Evolutionary conservation across 1,284 basidiomycete genomes (phyloP).

Genomic region (Neonothopanus nambi): DNA sequence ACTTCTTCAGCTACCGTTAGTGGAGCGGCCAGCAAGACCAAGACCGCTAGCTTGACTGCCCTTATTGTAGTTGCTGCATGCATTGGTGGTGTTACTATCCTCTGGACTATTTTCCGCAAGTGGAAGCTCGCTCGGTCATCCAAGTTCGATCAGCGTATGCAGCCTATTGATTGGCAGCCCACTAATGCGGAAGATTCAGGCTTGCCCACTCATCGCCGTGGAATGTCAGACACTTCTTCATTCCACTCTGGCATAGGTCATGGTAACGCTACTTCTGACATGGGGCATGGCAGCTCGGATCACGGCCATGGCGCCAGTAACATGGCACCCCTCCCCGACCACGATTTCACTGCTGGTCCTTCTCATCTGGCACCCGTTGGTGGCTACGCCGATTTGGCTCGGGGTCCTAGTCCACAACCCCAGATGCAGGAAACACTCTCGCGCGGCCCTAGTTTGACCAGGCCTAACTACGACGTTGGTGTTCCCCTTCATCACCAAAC

Average conservation of each 20-base stretch:
- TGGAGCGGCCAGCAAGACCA: slow-evolving; percentile 39
- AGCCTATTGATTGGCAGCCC: slow-evolving; percentile 83
- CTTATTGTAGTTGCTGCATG: slow-evolving; percentile 72
- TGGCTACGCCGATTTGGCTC: slow-evolving; percentile 77
- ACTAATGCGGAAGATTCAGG: slow-evolving; percentile 45
- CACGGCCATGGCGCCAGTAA: slow-evolving; percentile 28
- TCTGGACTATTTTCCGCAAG: slow-evolving; percentile 89
- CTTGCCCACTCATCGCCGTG: slow-evolving; percentile 51
- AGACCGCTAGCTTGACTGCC: slow-evolving; percentile 68
- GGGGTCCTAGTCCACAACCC: slow-evolving; percentile 43
- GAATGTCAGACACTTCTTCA: slow-evolving; percentile 61
- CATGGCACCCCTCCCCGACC: slow-evolving; percentile 51
- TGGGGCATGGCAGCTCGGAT: slow-evolving; percentile 14
- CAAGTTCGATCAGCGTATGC: slow-evolving; percentile 80
- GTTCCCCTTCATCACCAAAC: slow-evolving; percentile 63
- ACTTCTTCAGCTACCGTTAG: slow-evolving; percentile 25
- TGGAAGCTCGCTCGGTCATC: slow-evolving; percentile 78
- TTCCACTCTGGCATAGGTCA: slow-evolving; percentile 63
- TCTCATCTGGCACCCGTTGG: slow-evolving; percentile 61
- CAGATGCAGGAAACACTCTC: slow-evolving; percentile 19
- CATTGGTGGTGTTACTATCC: slow-evolving; percentile 65
- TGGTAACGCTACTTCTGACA: slow-evolving; percentile 26
- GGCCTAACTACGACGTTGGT: slow-evolving; percentile 47
- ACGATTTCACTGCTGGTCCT: slow-evolving; percentile 80
- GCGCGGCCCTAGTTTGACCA: slow-evolving; percentile 35